A percentile compares a stretch with the other conserved stretches of the same genome.
These are phyloP conservation scores for Hypoxylon sp. DNA, from an alignment of 2,329 filamentous ascomycete species.

Conservation along the genomic window DNA sequence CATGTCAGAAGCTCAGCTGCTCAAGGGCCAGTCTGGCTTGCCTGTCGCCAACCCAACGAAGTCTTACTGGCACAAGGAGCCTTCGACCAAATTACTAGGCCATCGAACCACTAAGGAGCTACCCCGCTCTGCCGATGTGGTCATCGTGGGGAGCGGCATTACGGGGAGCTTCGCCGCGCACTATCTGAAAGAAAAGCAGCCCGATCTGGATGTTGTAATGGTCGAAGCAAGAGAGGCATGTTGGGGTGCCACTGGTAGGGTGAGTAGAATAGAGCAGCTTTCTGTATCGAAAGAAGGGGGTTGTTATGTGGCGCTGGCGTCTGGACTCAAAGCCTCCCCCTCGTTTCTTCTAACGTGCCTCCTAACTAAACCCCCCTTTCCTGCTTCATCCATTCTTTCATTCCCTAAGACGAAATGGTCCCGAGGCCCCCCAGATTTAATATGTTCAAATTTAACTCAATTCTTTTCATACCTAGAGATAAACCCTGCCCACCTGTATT, in stretches of 20 bases:
- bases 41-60: conserved; percentile 72
- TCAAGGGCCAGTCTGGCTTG: conserved; percentile 64
- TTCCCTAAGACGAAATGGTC: too few relatives aligned
- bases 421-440: not conserved
- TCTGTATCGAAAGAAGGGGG: not conserved
- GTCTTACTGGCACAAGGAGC: conserved; percentile 82
- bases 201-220: conserved; percentile 73
- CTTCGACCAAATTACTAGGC: conserved; percentile 74
- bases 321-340: too few relatives aligned
- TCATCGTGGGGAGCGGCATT: conserved; percentile 83
- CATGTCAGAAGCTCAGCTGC: conserved; percentile 43
- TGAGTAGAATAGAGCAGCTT: conserved; percentile 59
- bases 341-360: not conserved
- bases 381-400: not conserved
- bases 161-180: conserved; percentile 80
- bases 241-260: conserved; percentile 86
- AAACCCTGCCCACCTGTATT: not conserved
- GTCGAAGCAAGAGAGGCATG: conserved; percentile 85
- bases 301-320: not conserved
- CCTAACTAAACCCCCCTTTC: conserved; percentile 2
- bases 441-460: not conserved
- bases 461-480: not conserved
- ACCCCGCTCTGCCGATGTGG: conserved; percentile 74
- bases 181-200: conserved; percentile 66
- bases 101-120: conserved; percentile 76